Base-by-base conservation (phyloP, 164 flowering plant species). In the Annona squamosa region DNA sequence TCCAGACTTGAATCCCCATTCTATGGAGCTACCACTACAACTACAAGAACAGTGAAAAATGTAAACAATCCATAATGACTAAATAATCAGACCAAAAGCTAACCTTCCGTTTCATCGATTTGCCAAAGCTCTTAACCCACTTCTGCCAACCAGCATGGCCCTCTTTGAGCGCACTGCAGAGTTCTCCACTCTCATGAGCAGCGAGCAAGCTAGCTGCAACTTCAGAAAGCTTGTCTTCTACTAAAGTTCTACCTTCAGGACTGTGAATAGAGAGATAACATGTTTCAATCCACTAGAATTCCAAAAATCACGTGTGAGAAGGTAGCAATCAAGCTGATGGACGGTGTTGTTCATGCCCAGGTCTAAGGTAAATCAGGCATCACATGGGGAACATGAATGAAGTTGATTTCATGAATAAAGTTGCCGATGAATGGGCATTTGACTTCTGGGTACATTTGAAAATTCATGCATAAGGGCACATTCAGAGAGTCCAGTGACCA, bases 81-180 rank as follows among this genome's bases (percentile, higher is more conserved):
- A 10, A 9, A 16, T 7, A 12, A 16, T 17, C 18, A 18, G 4
- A 44, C 12, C 43, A 42, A 66, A 12, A 66, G 74, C 79, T 1
- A 68, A 91, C 99, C 94, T 95, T 95, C 83, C 95, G 96, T 77
- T 91, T 93, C 72, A 84, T 66, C 59, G 90, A 76, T 83, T 95
- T 93, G 52, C 98, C 97, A 77, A 95, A 89, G 81, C 81, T 77
- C 87, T 95, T 93, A 74, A 89, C 94, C 98, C 97, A 95, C 78
- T 84, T 89, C 84, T 90, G 79, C 98, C 97, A 95, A 46, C 99
- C 97, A 76, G 85, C 75, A 65, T 48, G 88, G 67, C 97, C 99
- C 80, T 88, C 94, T 75, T 90, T 91, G 52, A 95, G 88, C 7
- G 93, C 98, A 74, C 42, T 72, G 42, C 76, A 59, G 41, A 95